Evolutionary conservation across 106 monocot species (phyloP).

Genomic region (Vanilla planifolia): DNA sequence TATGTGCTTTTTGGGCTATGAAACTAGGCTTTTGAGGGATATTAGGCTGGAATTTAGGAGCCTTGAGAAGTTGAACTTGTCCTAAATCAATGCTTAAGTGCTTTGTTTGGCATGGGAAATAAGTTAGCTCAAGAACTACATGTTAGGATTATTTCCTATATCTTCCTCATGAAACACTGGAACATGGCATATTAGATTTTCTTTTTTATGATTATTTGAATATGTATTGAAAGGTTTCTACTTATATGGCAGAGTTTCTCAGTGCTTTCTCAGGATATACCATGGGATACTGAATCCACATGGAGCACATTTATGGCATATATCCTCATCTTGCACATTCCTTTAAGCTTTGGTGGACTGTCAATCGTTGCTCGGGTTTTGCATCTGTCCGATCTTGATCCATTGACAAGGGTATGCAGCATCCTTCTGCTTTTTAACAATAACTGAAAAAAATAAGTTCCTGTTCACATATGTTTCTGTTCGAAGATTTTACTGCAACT

Average conservation of each 20-base stretch:
- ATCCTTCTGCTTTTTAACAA: too few relatives aligned
- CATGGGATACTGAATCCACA: slow-evolving; percentile 50
- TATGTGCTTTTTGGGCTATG: too few relatives aligned
- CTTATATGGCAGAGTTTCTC: slow-evolving; percentile 47
- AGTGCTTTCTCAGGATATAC: slow-evolving; percentile 32
- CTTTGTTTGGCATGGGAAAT: too few relatives aligned
- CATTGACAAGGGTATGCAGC: slow-evolving; percentile 42
- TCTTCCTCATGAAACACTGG: too few relatives aligned
- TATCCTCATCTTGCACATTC: slow-evolving; percentile 71
- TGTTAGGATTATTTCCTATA: too few relatives aligned
- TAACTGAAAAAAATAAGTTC: not conserved
- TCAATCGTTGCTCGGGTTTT: slow-evolving; percentile 37
- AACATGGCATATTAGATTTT: too few relatives aligned
- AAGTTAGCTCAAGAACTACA: too few relatives aligned
- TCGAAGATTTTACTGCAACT: not conserved
- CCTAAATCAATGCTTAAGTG: too few relatives aligned
- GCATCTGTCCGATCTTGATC: slow-evolving; percentile 52
- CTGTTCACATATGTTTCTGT: not conserved
- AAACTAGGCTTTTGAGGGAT: too few relatives aligned
- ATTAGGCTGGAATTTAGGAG: too few relatives aligned
- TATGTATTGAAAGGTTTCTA: not conserved
- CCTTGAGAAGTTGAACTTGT: too few relatives aligned
- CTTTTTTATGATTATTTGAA: not conserved
- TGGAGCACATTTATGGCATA: slow-evolving; percentile 81
- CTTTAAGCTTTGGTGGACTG: slow-evolving; percentile 85